These are phyloP conservation scores for Lippia alba DNA, from an alignment of 305 asterid species.

Conservation along the genomic window DNA sequence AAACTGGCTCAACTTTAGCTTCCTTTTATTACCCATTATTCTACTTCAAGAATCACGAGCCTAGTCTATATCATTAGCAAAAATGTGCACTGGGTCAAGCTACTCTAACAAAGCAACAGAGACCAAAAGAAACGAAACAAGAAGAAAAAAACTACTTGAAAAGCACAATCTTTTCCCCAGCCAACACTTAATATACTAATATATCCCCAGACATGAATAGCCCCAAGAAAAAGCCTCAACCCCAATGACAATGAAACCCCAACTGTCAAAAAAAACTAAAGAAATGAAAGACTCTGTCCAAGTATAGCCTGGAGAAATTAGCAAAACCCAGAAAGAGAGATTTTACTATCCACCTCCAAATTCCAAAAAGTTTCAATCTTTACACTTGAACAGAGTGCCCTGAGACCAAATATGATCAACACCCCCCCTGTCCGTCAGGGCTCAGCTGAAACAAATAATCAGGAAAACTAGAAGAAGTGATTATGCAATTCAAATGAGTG, in stretches of 20 bases:
- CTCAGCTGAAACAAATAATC: slow-evolving; percentile 36
- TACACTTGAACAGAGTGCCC: slow-evolving; percentile 33
- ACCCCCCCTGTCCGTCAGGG: slow-evolving; percentile 22
- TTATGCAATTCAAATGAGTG: too few species aligned
- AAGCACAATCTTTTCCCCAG: slow-evolving; percentile 27
- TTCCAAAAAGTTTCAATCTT: slow-evolving; percentile 49
- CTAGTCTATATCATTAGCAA: slow-evolving; percentile 7
- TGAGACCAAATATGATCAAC: slow-evolving; percentile 13
- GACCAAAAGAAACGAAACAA: slow-evolving; percentile 30
- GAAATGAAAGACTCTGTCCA: slow-evolving; percentile 29
- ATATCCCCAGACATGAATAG: slow-evolving; percentile 27
- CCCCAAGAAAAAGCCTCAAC: slow-evolving; percentile 33
- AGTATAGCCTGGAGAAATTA: slow-evolving; percentile 25
- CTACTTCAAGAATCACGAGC: slow-evolving; percentile 15
- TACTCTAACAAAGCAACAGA: slow-evolving; percentile 12
- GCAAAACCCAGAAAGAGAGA: slow-evolving; percentile 34
- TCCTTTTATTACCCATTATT: slow-evolving; percentile 56
- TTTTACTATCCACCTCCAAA: slow-evolving; percentile 34
- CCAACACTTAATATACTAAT: background rate
- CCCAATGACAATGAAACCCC: slow-evolving; percentile 37
- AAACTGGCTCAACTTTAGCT: slow-evolving; percentile 74
- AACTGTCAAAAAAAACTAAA: slow-evolving; percentile 23
- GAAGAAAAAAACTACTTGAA: slow-evolving; percentile 33
- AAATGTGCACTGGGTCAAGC: background rate
- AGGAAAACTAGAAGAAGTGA: slow-evolving; percentile 22